Evolutionary conservation across 331 rosid species (phyloP), one percentile per base, ranked within the genome.

Genomic region (Malus hybrid): DNA sequence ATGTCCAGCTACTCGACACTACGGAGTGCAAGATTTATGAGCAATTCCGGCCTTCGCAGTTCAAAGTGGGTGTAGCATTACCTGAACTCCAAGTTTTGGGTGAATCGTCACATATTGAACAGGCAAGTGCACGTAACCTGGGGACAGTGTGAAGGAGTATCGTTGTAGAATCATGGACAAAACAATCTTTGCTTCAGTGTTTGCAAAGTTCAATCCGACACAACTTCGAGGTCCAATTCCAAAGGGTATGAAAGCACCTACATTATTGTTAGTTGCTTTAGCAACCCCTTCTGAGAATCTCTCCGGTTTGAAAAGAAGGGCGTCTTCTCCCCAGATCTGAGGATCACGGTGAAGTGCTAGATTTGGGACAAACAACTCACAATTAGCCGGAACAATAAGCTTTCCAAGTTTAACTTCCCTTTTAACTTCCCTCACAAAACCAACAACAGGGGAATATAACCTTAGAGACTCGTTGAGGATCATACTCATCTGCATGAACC

Each of bases 251-350:
- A 20, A 76, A 14, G 74, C 80, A 8, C 32, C 67, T 10, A 39
- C 2, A 50, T 56, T 67, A 67, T 56, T 68, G 7, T 59, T 57
- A 5, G 70, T 48, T 7, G 76, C 76, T 57, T 74, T 55, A 4
- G 65, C 63, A 19, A 69, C 33, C 8, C 77, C 86, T 42, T 78
- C 67, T 0, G 77, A 42, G 55, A 78, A 82, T 74, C 77, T 39
- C 27, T 82, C 80, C 24, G 80, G 86, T 33, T 74, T 76, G 55
- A 76, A 76, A 32, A 28, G 31, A 5, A 62, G 18, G 3, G n/a
- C 82, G n/a, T 83, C 86, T 46, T 79, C 71, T 1, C 83, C 81
- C 86, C 86, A 79, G 11, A 79, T 4, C 8, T 36, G 55, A 28
- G 75, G 73, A 13, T 83, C 70, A 18, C 72, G 79, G 60, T 83